Conservation (phyloP, 1,139 yeast genomes). For the Saccharomyces pastorianus region DNA sequence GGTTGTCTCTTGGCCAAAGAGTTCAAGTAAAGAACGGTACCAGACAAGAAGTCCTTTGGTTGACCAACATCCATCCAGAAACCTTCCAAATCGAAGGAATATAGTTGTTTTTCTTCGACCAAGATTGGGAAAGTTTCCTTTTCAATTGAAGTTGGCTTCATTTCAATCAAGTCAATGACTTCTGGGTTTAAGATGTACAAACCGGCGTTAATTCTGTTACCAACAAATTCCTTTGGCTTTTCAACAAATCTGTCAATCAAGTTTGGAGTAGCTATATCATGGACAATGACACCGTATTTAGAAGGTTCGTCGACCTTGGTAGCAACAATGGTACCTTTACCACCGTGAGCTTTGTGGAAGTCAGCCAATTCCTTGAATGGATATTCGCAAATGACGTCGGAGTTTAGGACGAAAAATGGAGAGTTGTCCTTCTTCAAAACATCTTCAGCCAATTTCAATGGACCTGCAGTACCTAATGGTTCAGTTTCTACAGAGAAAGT, state of each 20-base stretch:
- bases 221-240: conserved; percentile 98
- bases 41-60: conserved; percentile 98
- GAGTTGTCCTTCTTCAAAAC: conserved; percentile 88
- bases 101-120: conserved; percentile 80
- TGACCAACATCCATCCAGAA: conserved; percentile 99
- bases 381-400: conserved; percentile 97
- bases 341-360: conserved; percentile 95
- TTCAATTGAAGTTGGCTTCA: conserved; percentile 98
- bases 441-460: conserved; percentile 92
- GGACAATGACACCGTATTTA: conserved; percentile 98
- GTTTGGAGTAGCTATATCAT: conserved; percentile 85
- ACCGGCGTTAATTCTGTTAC: conserved; percentile 97
- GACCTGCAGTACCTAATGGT: conserved; percentile 99
- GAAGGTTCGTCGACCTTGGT: conserved; percentile 99
- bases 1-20: conserved; percentile 78
- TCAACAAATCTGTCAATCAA: conserved; percentile 97
- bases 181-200: conserved; percentile 93
- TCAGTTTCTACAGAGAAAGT: conserved; percentile 98
- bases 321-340: conserved; percentile 96
- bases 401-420: conserved; percentile 95
- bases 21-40: conserved; percentile 86
- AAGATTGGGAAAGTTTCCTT: conserved; percentile 98
- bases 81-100: conserved; percentile 96
- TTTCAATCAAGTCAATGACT: conserved; percentile 90
- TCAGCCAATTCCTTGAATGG: conserved; percentile 88